Conservation (phyloP, 768 basidiomycete species). For the Rhizopogon vesiculosus region DNA sequence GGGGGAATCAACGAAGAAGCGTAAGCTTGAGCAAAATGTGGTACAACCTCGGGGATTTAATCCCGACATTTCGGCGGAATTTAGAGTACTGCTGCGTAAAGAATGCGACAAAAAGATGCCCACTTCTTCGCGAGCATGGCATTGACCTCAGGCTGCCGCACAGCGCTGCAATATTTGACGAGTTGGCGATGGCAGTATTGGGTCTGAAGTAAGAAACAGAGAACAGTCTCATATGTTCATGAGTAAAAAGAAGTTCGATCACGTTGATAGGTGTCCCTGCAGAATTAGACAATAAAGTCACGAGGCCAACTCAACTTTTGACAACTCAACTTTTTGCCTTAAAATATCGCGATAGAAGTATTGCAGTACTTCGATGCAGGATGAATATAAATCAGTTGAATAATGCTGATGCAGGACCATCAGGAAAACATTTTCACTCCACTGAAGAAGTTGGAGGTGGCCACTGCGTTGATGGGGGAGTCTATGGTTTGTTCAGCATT, state of each 20-base stretch:
- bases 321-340: neutral
- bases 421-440: too few relatives aligned
- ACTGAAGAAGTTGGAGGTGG: too few relatives aligned
- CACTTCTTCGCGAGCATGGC: neutral
- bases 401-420: too few relatives aligned
- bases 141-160: too few relatives aligned
- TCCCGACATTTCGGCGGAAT: neutral
- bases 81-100: neutral
- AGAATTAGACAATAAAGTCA: too few relatives aligned
- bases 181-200: neutral
- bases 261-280: neutral
- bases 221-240: neutral
- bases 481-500: too few relatives aligned
- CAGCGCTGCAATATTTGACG: too few relatives aligned
- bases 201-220: neutral
- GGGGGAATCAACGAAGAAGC: neutral
- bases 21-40: neutral
- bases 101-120: neutral
- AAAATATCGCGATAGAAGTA: neutral
- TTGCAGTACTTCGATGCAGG: too few relatives aligned
- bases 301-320: too few relatives aligned
- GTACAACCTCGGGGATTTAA: neutral
- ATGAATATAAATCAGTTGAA: too few relatives aligned
- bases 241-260: neutral
- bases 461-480: too few relatives aligned